phyloP scores from a whole-genome alignment of 805 yeast species.

The Yarrowia porcina region DNA sequence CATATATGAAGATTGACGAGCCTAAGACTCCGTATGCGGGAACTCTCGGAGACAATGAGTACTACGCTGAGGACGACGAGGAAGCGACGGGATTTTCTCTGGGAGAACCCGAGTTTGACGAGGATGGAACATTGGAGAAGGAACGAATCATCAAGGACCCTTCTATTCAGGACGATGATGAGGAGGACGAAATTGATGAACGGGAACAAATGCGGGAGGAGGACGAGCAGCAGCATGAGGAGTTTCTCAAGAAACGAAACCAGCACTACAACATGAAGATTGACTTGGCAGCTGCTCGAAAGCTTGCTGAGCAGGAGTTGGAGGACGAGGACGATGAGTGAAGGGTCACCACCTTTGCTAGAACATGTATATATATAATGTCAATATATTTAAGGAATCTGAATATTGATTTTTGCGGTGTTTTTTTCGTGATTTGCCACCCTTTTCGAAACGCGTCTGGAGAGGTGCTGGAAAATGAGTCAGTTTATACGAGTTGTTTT shows the following conservation, averaged over 20 bases:
- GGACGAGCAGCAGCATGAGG: conserved; percentile 41
- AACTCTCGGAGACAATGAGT: conserved; percentile 68
- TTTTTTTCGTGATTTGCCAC: not conserved
- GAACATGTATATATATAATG: not conserved
- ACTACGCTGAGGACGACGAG: conserved; percentile 66
- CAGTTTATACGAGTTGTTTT: not conserved
- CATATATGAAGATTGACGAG: conserved; percentile 84
- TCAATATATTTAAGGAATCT: not conserved
- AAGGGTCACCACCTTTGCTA: not conserved
- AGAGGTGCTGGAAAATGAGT: not conserved
- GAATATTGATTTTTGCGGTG: not conserved
- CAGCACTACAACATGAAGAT: conserved; percentile 62
- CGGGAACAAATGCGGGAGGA: conserved; percentile 35
- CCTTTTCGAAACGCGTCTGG: not conserved
- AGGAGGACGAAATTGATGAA: conserved; percentile 31
- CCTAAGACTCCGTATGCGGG: conserved; percentile 96
- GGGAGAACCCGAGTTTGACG: conserved; percentile 36
- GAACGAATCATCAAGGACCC: conserved; percentile 31
- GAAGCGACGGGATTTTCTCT: conserved; percentile 39
- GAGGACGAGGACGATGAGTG: conserved; percentile 33
- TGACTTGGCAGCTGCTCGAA: conserved; percentile 33
- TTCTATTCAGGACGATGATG: conserved; percentile 5
- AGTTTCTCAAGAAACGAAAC: conserved; percentile 76
- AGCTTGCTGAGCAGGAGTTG: conserved; percentile 33
- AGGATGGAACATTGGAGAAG: conserved; percentile 30